Evolutionary conservation across 2,329 filamentous ascomycete species (phyloP), one percentile per base, ranked within the genome.

Genomic region (Stagonosporopsis tanaceti): DNA sequence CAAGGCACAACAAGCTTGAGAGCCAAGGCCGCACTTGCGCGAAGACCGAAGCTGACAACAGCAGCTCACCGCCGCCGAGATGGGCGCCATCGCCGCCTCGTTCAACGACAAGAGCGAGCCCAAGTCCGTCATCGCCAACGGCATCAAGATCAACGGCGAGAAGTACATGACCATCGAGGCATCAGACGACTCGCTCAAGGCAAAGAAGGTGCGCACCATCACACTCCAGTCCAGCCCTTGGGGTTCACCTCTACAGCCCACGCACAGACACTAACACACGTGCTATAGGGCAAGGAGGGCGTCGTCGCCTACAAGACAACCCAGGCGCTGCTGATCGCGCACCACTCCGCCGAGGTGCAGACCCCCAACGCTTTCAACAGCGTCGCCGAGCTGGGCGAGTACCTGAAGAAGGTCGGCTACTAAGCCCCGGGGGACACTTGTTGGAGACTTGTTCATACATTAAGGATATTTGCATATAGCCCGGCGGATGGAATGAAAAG

Each of bases 311-410:
- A 89, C 79, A 96, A 96, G 84, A 96, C 94, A 71, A 89, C 85
- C 73, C 89, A 96, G 80, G 92, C 93, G 68, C 88, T 98, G 77
- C 86, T 99, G 75, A 81, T 99, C 76, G 90, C 87, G 68, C 92
- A 97, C 83, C 92, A 98, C 84, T 84, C 83, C 66, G 92, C 96
- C 77, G 77, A 77, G 61, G 81, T 88, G 67, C 84, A 90, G 76
- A 91, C 90, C 50, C 88, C 91, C 75, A 89, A 89, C 77, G 88
- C 92, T 62, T 88, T 88, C 70, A 86, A 86, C 76, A 91, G 90
- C 47, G 90, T 96, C 66, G 91, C 94, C 82, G 84, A 87, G 70
- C 85, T 99, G 62, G 92, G 87, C 71, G 91, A 96, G 79, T 97
- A 98, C 83, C 87, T 97, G 63, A 88, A 91, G 77, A 85, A 86